Conservation (phyloP, 352 stramenopile genomes). For the Blastocystis hominis region DNA sequence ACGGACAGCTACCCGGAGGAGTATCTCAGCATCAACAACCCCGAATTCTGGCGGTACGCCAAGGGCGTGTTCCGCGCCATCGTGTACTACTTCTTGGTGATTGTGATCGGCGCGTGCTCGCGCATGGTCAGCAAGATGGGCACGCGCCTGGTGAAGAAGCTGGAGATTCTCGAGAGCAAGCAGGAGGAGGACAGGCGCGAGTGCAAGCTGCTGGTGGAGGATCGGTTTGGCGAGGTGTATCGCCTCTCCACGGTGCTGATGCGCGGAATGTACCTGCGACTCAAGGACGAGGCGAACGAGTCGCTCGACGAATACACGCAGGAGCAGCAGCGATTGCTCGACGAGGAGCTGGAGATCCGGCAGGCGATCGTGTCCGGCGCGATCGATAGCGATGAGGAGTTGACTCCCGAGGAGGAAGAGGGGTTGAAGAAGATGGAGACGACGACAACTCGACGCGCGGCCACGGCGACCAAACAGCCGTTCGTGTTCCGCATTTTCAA, state of each 20-base stretch:
- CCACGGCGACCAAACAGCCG: background rate
- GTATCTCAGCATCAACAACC: background rate
- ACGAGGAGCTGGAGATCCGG: background rate
- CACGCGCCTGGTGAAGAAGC: background rate
- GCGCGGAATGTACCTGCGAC: conserved; percentile 1
- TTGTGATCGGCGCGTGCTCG: background rate
- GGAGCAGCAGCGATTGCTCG: background rate
- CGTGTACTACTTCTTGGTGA: conserved; percentile 40
- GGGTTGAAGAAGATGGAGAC: background rate
- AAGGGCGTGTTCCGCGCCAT: background rate
- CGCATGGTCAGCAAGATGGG: conserved; percentile 14
- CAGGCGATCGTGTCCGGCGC: background rate
- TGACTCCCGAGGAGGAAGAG: background rate
- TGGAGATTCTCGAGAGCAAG: background rate
- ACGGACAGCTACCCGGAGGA: background rate
- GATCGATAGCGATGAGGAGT: background rate
- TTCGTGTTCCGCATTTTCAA: conserved; percentile 39
- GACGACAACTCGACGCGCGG: background rate
- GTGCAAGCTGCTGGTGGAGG: conserved; percentile 10
- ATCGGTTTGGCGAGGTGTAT: conserved; percentile 25
- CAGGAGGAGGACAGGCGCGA: background rate
- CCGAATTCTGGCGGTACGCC: background rate
- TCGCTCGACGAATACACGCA: background rate
- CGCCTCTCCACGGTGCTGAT: conserved; percentile 24
- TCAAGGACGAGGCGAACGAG: background rate